Percentiles rank a stretch among this genome's conserved stretches.
These are phyloP conservation scores for Petunia hybrid DNA, from an alignment of 305 asterid genomes.

Conservation along the genomic window DNA sequence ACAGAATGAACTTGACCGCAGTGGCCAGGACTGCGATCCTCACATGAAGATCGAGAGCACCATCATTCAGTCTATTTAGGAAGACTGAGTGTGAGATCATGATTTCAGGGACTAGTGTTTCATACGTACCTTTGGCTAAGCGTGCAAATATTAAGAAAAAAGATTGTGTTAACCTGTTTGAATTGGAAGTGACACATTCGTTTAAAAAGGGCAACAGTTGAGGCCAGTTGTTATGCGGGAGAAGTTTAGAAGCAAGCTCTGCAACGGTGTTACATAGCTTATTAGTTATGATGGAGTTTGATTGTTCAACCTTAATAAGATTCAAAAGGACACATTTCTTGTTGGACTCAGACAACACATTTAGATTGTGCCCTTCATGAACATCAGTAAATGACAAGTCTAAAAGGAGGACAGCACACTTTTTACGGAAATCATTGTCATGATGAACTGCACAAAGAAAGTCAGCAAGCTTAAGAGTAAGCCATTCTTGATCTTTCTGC, in stretches of 20 bases:
- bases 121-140: constrained; percentile 26
- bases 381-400: constrained; percentile 28
- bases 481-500: constrained; percentile 29
- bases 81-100: constrained; percentile 31
- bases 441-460: constrained; percentile 1
- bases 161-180: background rate
- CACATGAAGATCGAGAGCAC: constrained; percentile 22
- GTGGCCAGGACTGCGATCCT: constrained; percentile 30
- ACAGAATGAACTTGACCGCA: constrained; percentile 30
- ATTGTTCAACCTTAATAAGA: constrained; percentile 23
- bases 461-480: constrained; percentile 26
- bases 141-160: constrained; percentile 31
- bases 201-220: constrained; percentile 35
- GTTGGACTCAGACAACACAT: constrained; percentile 18
- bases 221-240: constrained; percentile 28
- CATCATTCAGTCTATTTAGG: constrained; percentile 19
- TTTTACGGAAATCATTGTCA: constrained; percentile 20
- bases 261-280: constrained; percentile 23
- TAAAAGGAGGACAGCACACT: background rate
- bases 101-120: constrained; percentile 20
- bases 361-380: constrained; percentile 17
- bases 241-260: constrained; percentile 33
- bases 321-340: constrained; percentile 25
- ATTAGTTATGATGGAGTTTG: background rate
- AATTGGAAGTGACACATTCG: constrained; percentile 24